Percentiles rank a stretch among this genome's conserved stretches.
Evolutionary conservation across 2,329 filamentous ascomycete species (phyloP).

Genomic region (Cladosporium sp.): DNA sequence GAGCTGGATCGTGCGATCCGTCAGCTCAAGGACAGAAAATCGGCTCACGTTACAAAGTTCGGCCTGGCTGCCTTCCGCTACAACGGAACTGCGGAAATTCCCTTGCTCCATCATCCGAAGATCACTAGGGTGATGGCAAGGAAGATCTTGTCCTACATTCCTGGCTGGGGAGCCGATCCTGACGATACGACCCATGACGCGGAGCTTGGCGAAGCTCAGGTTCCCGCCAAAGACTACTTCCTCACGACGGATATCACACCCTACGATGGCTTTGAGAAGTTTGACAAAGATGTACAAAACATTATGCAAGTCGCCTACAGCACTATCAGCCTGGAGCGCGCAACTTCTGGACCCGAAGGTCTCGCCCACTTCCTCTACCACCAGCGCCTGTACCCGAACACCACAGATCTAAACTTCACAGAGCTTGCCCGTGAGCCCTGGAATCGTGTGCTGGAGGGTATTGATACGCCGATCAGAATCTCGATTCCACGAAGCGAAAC

Average conservation of each 20-base stretch:
- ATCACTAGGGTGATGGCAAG: background rate
- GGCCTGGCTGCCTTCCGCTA: background rate
- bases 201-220: background rate
- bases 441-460: background rate
- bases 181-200: background rate
- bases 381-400: background rate
- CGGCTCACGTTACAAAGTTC: background rate
- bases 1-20: background rate
- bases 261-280: background rate
- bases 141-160: background rate
- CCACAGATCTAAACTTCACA: background rate
- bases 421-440: background rate
- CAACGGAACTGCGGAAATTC: background rate
- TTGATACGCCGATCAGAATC: background rate
- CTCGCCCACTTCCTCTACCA: background rate
- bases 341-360: background rate
- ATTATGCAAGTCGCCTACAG: background rate
- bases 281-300: background rate
- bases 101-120: background rate
- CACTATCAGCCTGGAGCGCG: background rate
- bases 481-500: background rate
- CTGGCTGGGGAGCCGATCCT: background rate
- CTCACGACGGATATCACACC: background rate
- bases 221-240: background rate
- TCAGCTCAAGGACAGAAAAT: background rate